Percentiles rank a stretch among this genome's conserved stretches.
Conservation (phyloP, 495 filamentous ascomycete species). For the Aspergillus homomorphus region DNA sequence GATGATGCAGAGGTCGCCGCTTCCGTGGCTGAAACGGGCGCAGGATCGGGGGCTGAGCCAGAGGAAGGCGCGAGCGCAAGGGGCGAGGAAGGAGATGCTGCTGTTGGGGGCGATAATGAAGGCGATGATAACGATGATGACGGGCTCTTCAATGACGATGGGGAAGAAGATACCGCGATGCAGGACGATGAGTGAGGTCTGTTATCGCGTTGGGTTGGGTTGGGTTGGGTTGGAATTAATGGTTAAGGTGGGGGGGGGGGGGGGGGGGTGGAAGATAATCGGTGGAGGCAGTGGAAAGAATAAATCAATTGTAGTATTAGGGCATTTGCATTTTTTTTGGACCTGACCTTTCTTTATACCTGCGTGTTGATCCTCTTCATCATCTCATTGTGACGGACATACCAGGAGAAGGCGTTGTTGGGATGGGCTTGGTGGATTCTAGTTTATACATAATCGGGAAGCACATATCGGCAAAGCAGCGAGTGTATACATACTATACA, state of each 20-base stretch:
- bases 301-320: conserved; percentile 8
- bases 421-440: too few relatives aligned
- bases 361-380: too few relatives aligned
- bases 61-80: conserved; percentile 9
- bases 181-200: conserved; percentile 19
- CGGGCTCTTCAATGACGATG: conserved; percentile 21
- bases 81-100: conserved; percentile 1
- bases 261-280: not conserved
- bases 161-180: conserved; percentile 26
- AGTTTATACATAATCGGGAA: too few relatives aligned
- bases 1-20: not conserved
- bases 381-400: not conserved
- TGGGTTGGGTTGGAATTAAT: not conserved
- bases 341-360: not conserved
- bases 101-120: not conserved
- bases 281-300: too few relatives aligned
- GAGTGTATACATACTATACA: too few relatives aligned
- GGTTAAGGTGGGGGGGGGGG: not conserved
- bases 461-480: too few relatives aligned
- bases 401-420: not conserved
- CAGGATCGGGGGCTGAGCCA: conserved; percentile 14
- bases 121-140: conserved; percentile 19
- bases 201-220: not conserved
- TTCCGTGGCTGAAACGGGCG: conserved; percentile 10
- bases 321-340: not conserved